phyloP scores from a whole-genome alignment of 495 filamentous ascomycete species.

The Xylaria acuta region DNA sequence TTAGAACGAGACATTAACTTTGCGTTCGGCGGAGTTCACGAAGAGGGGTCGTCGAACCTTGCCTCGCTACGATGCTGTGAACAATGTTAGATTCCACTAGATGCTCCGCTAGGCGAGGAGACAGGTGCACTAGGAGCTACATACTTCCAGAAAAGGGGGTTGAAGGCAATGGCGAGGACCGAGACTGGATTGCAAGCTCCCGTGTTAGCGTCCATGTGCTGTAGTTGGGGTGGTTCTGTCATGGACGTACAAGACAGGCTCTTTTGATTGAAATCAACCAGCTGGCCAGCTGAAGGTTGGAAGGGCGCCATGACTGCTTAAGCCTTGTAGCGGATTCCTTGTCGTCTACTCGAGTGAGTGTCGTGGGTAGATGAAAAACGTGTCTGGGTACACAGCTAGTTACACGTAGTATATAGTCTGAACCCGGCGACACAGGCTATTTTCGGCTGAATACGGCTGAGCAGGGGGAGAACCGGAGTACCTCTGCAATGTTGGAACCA shows the following conservation, averaged over 20 bases:
- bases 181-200: slow-evolving; percentile 58
- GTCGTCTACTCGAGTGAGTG: background rate
- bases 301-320: slow-evolving; percentile 34
- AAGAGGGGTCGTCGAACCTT: slow-evolving; percentile 57
- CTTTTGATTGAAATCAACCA: slow-evolving; percentile 69
- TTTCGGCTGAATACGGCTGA: slow-evolving; percentile 4
- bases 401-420: background rate
- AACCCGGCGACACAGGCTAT: slow-evolving; percentile 6
- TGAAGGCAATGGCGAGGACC: slow-evolving; percentile 71
- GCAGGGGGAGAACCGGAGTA: background rate
- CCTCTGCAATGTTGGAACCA: background rate
- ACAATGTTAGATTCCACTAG: slow-evolving; percentile 31
- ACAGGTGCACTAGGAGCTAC: slow-evolving; percentile 34
- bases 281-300: slow-evolving; percentile 42
- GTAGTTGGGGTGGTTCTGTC: background rate
- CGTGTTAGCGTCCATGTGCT: slow-evolving; percentile 25
- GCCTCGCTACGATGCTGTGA: slow-evolving; percentile 66
- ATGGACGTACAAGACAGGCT: slow-evolving; percentile 64
- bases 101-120: background rate
- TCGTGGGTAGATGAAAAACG: background rate
- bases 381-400: background rate
- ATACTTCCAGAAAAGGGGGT: slow-evolving; percentile 83
- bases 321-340: background rate
- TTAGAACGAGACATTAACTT: background rate
- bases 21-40: slow-evolving; percentile 1